Base-by-base conservation (phyloP, 768 basidiomycete species). In the Auricularia sp. region DNA sequence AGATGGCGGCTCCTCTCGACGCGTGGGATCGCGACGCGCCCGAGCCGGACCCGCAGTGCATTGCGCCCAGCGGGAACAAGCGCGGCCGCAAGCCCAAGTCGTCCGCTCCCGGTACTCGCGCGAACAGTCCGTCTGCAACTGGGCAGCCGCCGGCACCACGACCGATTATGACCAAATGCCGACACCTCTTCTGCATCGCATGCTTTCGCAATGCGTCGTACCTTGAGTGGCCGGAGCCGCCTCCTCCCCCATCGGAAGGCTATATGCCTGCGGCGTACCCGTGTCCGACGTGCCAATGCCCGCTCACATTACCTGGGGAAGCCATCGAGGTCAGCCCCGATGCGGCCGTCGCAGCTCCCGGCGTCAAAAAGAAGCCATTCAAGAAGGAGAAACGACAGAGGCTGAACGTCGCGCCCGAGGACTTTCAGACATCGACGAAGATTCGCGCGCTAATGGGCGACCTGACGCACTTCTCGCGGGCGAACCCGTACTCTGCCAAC, bases 111-210 rank as follows among this genome's bases (percentile, higher is more conserved):
- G 34, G 23, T 5, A 47, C 61, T 7, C 43, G 61, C 61, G 61
- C 61, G 21, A 42, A n/a, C 39, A 23, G 35, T 18, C 43, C 61
- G n/a, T 39, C 43, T n/a, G 61, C 36, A n/a, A 61, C 33, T 10
- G 36, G 16, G 34, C 36, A 35, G 59, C 61, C 61, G 7, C 33
- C 80, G 60, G 75, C 74, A 2, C 81, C 82, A 2, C 84, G 82
- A 33, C 84, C 88, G 0, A 77, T 98, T 62, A 75, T 99, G 71
- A 97, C 97, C 12, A 85, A 89, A 66, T 99, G 97, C 73, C 91
- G 93, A 70, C 97, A 99, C 74, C 80, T 98, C 36, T 98, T 91
- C 74, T 99, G 97, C 76, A 70, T 87, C 10, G 77, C 77, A 34
- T 99, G 97, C 75, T 98, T 93, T 81, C 85, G 87, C 47, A 77